A percentile compares a stretch with the other conserved stretches of the same genome.
Evolutionary conservation across 2,329 filamentous ascomycete genomes (phyloP).

Genomic region (Ophiosphaerella narmari): DNA sequence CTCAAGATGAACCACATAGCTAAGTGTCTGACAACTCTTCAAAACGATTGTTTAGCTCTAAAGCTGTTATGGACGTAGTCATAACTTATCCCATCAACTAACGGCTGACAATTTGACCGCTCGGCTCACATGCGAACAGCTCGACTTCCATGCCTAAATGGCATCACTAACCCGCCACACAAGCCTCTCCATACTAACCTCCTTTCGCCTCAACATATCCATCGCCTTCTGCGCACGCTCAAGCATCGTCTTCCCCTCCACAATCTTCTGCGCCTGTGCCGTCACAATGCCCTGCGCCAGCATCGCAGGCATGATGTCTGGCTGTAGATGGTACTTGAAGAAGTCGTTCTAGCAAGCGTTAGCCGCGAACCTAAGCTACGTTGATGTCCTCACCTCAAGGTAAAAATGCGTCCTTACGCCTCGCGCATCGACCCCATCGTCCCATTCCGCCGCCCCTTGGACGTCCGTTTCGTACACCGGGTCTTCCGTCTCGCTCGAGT

Average conservation of each 20-base stretch:
- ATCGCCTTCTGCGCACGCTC: conserved; percentile 51
- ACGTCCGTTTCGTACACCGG: conserved; percentile 63
- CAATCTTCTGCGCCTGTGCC: conserved; percentile 48
- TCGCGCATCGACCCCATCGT: conserved; percentile 55
- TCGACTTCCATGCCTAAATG: no score
- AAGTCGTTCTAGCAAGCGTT: conserved; percentile 54
- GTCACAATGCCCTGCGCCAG: conserved; percentile 47
- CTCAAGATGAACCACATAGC: no score
- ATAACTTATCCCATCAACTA: no score
- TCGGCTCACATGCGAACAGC: no score
- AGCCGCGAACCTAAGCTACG: background rate
- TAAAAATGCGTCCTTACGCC: conserved; percentile 64
- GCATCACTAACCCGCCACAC: conserved; percentile 45
- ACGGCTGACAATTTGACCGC: no score
- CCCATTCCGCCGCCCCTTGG: conserved; percentile 53
- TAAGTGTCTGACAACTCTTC: no score
- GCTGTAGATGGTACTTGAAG: conserved; percentile 60
- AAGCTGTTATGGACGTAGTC: no score
- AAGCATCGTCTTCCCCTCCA: conserved; percentile 50
- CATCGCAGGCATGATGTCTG: conserved; percentile 59
- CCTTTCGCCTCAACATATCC: conserved; percentile 49
- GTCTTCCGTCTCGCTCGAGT: conserved; percentile 53
- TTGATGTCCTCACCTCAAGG: conserved; percentile 45
- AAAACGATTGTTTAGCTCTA: no score
- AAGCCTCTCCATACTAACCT: conserved; percentile 52